A percentile compares a stretch with the other conserved stretches of the same genome.
phyloP scores from a whole-genome alignment of 225 moss, liverwort and hornwort genomes.

The Physcomitrium patens region DNA sequence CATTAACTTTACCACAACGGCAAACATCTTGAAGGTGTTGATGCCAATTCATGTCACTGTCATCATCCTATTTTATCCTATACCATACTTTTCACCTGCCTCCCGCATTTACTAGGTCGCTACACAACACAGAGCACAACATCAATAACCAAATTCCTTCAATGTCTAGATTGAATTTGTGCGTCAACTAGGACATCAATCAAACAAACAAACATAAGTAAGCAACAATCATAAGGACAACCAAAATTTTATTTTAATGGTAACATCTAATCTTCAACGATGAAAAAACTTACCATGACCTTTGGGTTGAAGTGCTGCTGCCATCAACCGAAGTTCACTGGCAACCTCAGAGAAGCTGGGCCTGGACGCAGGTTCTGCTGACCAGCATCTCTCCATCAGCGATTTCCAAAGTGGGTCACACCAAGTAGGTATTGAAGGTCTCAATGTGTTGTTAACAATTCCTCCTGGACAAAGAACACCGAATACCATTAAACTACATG shows the following conservation, averaged over 20 bases:
- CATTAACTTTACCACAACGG: conserved; percentile 33
- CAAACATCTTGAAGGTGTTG: conserved; percentile 27
- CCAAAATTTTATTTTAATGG: too few species aligned
- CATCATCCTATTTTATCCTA: conserved; percentile 23
- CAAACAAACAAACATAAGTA: conserved; percentile 12
- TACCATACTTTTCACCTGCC: conserved; percentile 17
- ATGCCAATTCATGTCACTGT: conserved; percentile 30
- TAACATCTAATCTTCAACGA: background rate
- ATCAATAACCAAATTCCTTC: conserved; percentile 10
- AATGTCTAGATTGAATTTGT: background rate
- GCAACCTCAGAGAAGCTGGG: conserved; percentile 89
- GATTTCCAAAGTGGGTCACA: conserved; percentile 96
- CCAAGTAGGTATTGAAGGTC: conserved; percentile 89
- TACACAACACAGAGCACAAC: conserved; percentile 9
- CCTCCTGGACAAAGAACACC: conserved; percentile 62
- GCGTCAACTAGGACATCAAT: background rate
- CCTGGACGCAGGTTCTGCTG: conserved; percentile 73
- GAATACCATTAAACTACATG: background rate
- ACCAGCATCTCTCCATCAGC: conserved; percentile 95
- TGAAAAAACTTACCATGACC: conserved; percentile 49
- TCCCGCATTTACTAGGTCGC: conserved; percentile 37
- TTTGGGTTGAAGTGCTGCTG: conserved; percentile 80
- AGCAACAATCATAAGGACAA: background rate
- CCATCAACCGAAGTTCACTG: conserved; percentile 85
- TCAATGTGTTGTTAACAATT: conserved; percentile 95